These are phyloP conservation scores for Lachancea kluyveri DNA, from an alignment of 805 yeast species.

Conservation along the genomic window DNA sequence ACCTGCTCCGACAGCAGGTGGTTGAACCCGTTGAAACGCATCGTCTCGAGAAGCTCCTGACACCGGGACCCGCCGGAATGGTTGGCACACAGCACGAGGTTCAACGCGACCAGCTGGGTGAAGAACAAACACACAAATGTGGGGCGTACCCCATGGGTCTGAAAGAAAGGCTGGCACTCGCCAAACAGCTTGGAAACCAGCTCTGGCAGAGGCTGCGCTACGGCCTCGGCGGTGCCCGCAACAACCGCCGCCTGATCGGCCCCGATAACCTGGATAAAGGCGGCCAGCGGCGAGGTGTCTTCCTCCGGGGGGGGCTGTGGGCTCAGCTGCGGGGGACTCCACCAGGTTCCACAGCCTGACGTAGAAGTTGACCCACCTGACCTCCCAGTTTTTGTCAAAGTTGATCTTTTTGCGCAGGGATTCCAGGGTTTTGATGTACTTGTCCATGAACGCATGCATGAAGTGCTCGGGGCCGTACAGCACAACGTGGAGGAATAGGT, in stretches of 20 bases:
- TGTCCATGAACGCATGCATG: slow-evolving; percentile 14
- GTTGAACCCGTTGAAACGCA: slow-evolving; percentile 11
- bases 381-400: slow-evolving; percentile 20
- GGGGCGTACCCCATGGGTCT: too few relatives aligned
- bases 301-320: too few relatives aligned
- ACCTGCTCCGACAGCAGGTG: slow-evolving; percentile 2
- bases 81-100: slow-evolving; percentile 8
- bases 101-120: slow-evolving; percentile 12
- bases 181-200: too few relatives aligned
- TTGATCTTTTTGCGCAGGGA: slow-evolving; percentile 16
- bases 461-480: slow-evolving; percentile 8
- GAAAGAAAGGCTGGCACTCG: too few relatives aligned
- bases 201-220: too few relatives aligned
- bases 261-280: too few relatives aligned
- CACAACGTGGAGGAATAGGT: slow-evolving; percentile 11
- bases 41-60: not conserved
- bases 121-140: slow-evolving; percentile 11
- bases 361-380: slow-evolving; percentile 18
- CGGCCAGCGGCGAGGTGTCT: too few relatives aligned
- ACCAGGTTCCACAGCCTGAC: slow-evolving; percentile 14
- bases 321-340: too few relatives aligned
- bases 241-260: too few relatives aligned
- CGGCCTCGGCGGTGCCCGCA: too few relatives aligned
- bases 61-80: slow-evolving; percentile 3
- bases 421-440: slow-evolving; percentile 16